phyloP scores from a whole-genome alignment of 1,284 basidiomycete species.

The Ceratobasidium sp. region DNA sequence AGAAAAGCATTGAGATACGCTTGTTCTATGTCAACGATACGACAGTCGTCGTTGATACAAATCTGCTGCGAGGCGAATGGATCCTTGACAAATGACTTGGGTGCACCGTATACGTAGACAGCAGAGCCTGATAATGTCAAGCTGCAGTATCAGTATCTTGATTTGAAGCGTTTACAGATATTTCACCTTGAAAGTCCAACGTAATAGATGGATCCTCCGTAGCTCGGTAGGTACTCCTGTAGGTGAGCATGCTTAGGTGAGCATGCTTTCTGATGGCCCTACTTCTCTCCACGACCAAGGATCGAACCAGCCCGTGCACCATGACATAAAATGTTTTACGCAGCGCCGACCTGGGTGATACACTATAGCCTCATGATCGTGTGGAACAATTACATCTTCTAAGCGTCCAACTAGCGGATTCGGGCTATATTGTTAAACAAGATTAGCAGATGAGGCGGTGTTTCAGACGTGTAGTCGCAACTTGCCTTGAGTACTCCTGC shows the following conservation, averaged over 20 bases:
- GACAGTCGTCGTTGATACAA: conserved; percentile 1
- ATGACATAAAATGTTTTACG: neutral
- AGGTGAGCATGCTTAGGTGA: conserved; percentile 11
- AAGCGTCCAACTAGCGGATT: neutral
- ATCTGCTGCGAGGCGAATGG: conserved; percentile 11
- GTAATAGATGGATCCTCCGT: conserved; percentile 20
- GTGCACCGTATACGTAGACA: conserved; percentile 16
- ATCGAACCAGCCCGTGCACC: conserved; percentile 24
- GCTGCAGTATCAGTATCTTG: neutral
- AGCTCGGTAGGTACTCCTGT: conserved; percentile 25
- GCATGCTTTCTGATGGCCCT: neutral
- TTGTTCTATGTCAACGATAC: conserved; percentile 13
- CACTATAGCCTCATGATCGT: neutral
- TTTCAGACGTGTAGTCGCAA: neutral
- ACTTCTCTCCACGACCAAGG: conserved; percentile 26
- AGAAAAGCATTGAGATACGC: neutral
- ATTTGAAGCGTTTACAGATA: neutral
- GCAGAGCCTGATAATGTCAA: neutral
- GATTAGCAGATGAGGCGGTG: neutral
- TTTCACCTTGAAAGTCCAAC: conserved; percentile 17
- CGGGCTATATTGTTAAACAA: neutral
- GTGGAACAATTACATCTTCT: neutral
- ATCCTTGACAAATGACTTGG: conserved; percentile 15
- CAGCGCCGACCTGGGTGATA: conserved; percentile 26
- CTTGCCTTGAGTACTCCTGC: conserved; percentile 25